phyloP scores from a whole-genome alignment of 805 yeast genomes.

The Kodamaea neixiangensis region DNA sequence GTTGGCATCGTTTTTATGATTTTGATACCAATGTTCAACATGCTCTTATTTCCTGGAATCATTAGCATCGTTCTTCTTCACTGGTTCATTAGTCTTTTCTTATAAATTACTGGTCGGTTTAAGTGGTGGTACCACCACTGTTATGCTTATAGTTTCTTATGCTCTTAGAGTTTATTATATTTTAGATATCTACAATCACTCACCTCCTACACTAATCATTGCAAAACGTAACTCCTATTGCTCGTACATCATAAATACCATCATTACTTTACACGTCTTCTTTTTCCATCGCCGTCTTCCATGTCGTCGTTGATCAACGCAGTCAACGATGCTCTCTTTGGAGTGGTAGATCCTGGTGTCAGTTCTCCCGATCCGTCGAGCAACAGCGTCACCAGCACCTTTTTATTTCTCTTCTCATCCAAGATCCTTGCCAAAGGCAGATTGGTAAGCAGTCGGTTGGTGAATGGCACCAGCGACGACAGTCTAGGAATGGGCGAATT shows the following conservation, averaged over 20 bases:
- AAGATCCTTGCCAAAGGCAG: constrained; percentile 19
- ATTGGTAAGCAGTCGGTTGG: constrained; percentile 16
- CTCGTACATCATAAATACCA: background rate
- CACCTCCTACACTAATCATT: too few relatives aligned
- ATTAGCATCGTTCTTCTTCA: too few relatives aligned
- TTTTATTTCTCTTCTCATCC: constrained; percentile 15
- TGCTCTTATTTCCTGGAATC: too few relatives aligned
- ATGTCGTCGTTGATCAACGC: constrained; percentile 7
- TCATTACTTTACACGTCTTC: constrained; percentile 10
- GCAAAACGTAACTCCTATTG: background rate
- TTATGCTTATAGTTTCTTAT: too few relatives aligned
- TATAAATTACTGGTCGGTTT: too few relatives aligned
- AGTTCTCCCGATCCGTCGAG: constrained; percentile 15
- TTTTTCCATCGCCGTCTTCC: constrained; percentile 1
- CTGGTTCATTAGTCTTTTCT: too few relatives aligned
- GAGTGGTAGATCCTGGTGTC: background rate
- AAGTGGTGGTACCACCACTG: too few relatives aligned
- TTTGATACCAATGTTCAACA: too few relatives aligned
- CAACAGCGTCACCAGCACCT: constrained; percentile 27
- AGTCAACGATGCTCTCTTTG: constrained; percentile 5
- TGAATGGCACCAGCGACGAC: constrained; percentile 10
- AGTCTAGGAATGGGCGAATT: constrained; percentile 14
- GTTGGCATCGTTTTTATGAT: too few relatives aligned
- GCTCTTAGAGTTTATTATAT: too few relatives aligned
- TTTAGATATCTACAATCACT: too few relatives aligned